Evolutionary conservation across 176 grass and related monocot species (phyloP).

Genomic region (Typha latifolia): DNA sequence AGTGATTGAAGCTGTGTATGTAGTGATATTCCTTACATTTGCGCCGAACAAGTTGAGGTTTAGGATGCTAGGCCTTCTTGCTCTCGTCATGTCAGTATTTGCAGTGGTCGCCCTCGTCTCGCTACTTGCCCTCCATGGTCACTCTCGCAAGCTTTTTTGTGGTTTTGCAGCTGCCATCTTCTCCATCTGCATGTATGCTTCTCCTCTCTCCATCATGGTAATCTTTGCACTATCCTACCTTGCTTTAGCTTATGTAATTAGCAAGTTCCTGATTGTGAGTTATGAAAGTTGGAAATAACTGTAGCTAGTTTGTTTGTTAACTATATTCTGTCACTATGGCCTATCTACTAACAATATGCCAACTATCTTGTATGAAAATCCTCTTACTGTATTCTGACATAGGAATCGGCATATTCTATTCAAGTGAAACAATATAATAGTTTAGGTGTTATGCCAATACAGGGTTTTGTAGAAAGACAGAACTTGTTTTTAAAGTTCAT

Average conservation of each 20-base stretch:
- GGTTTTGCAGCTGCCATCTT: conserved; percentile 46
- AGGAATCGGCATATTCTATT: no score
- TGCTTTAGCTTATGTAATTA: background rate
- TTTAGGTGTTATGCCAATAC: no score
- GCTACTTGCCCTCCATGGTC: conserved; percentile 37
- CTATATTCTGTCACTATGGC: no score
- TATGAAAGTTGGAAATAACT: no score
- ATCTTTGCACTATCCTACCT: background rate
- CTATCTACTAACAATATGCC: no score
- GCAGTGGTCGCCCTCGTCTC: conserved; percentile 28
- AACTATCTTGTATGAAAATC: no score
- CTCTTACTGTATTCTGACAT: no score
- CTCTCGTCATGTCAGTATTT: conserved; percentile 22
- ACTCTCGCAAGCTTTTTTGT: conserved; percentile 37
- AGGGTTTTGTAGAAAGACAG: no score
- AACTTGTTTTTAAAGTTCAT: no score
- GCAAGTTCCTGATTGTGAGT: background rate
- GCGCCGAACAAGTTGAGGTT: conserved; percentile 38
- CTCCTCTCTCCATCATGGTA: conserved; percentile 74
- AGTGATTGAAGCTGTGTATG: conserved; percentile 51
- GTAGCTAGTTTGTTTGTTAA: no score
- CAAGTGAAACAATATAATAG: no score
- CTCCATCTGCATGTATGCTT: conserved; percentile 72
- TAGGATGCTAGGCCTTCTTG: conserved; percentile 23
- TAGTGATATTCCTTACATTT: conserved; percentile 55